Conservation (phyloP, 805 yeast species). For the Ogataea paradorogensis region DNA sequence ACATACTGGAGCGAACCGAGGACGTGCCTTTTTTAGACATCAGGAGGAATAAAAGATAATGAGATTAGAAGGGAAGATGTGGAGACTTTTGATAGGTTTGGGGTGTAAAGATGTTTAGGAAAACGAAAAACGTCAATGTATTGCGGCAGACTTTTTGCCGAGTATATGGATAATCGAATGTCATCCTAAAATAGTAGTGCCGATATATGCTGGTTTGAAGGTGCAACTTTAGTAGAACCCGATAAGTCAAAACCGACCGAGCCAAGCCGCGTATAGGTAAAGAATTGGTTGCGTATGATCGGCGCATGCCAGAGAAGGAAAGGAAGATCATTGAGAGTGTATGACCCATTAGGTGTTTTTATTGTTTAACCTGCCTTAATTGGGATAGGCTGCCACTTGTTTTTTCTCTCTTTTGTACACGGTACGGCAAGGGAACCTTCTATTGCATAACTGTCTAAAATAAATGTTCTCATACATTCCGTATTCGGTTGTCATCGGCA, state of each 20-base stretch:
- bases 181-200: not conserved
- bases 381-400: too few species aligned
- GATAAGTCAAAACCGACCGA: not conserved
- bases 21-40: constrained; percentile 10
- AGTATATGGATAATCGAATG: too few species aligned
- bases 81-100: not conserved
- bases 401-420: too few species aligned
- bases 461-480: too few species aligned
- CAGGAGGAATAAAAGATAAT: constrained; percentile 2
- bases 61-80: not conserved
- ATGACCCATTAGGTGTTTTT: too few species aligned
- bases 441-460: too few species aligned
- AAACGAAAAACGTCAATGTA: too few species aligned
- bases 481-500: too few species aligned
- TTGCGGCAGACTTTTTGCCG: too few species aligned
- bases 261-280: not conserved
- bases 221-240: not conserved
- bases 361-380: too few species aligned
- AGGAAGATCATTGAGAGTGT: not conserved
- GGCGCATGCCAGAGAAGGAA: constrained; percentile 9
- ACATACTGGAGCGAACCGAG: constrained; percentile 3
- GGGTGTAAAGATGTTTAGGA: not conserved
- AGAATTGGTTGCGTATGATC: not conserved
- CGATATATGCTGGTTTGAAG: not conserved
- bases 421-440: too few species aligned